Evolutionary conservation across 2,329 filamentous ascomycete species (phyloP), one percentile per base, ranked within the genome.

Genomic region (Colletotrichum musae): DNA sequence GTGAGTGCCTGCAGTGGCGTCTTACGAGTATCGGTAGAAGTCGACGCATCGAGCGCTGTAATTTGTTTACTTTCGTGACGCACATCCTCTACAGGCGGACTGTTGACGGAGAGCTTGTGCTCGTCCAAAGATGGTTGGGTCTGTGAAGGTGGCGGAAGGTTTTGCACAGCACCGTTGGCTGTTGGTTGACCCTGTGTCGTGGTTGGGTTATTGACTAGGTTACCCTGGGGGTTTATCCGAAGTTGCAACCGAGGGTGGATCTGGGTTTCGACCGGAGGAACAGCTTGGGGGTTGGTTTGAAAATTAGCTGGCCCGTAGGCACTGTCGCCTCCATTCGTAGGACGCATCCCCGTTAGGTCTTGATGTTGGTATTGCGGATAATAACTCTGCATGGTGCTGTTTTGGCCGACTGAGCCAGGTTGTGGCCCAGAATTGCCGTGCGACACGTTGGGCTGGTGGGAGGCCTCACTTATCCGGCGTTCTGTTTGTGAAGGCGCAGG

Each of bases 391-490:
- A 18, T 18, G 54, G 28, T 39, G 6, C 39, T 16, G 26, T 18
- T 36, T 16, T 48, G 24, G 13, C 50, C 51, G 26, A 1, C 12
- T 2, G 32, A 36, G 4, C 41, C 58, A 41, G 36, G 41, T 18
- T 54, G 66, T 43, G 53, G 21, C 41, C 43, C 51, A 7, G 51
- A 32, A 36, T 43, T 64, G 24, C 21, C 15, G 12, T 60, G 56
- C 24, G 54, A 53, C 9, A 52, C 28, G 24, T 52, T 57, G 45
- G 69, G 65, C 26, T 58, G 65, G 16, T 70, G 36, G n/a, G 69
- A 70, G 5, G 66, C 56, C 13, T 36, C 36, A 45, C 65, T 70
- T 10, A 65, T 56, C 10, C 60, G 65, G n/a, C 65, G 59, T 13
- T 56, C 65, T 28, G 41, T 58, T 18, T 52, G 58, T 4, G 51